These are phyloP conservation scores for Moricandia arvensis DNA, from an alignment of 345 rosid species.

Conservation along the genomic window DNA sequence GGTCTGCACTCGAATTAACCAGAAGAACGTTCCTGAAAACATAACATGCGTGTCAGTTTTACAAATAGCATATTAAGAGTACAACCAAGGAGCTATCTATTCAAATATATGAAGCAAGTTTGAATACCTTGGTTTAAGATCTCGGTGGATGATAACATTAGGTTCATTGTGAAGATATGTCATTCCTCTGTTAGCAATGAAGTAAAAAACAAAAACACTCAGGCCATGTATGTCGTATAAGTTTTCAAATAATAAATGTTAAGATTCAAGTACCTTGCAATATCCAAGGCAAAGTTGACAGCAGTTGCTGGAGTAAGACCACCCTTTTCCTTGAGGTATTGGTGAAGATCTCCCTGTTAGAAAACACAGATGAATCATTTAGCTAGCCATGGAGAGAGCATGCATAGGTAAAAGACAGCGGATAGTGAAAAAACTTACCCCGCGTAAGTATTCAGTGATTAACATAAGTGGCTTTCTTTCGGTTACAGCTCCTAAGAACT, in stretches of 20 bases:
- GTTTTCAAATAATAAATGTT: slow-evolving; percentile 1
- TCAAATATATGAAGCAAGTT: neutral
- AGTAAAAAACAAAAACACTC: slow-evolving; percentile 5
- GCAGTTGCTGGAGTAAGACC: slow-evolving; percentile 87
- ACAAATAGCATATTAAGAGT: neutral
- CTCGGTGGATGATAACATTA: slow-evolving; percentile 91
- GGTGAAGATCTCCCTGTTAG: slow-evolving; percentile 94
- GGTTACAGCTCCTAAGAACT: slow-evolving; percentile 97
- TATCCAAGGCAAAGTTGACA: slow-evolving; percentile 89
- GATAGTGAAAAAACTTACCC: slow-evolving; percentile 51
- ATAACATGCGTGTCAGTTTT: neutral
- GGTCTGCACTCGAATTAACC: slow-evolving; percentile 93
- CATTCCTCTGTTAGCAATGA: slow-evolving; percentile 71
- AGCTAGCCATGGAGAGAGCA: slow-evolving; percentile 14
- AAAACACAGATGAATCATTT: slow-evolving; percentile 6
- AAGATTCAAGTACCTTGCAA: slow-evolving; percentile 61
- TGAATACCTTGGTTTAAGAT: slow-evolving; percentile 86
- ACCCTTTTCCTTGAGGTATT: slow-evolving; percentile 91
- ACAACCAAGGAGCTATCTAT: neutral
- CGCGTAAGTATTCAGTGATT: slow-evolving; percentile 89
- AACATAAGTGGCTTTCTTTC: slow-evolving; percentile 99
- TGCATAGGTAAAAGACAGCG: slow-evolving; percentile 9
- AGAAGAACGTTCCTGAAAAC: slow-evolving; percentile 86
- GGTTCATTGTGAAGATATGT: slow-evolving; percentile 99
- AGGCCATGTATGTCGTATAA: neutral